These are phyloP conservation scores for Penicillium cataractarum DNA, from an alignment of 495 filamentous ascomycete species.

Conservation along the genomic window DNA sequence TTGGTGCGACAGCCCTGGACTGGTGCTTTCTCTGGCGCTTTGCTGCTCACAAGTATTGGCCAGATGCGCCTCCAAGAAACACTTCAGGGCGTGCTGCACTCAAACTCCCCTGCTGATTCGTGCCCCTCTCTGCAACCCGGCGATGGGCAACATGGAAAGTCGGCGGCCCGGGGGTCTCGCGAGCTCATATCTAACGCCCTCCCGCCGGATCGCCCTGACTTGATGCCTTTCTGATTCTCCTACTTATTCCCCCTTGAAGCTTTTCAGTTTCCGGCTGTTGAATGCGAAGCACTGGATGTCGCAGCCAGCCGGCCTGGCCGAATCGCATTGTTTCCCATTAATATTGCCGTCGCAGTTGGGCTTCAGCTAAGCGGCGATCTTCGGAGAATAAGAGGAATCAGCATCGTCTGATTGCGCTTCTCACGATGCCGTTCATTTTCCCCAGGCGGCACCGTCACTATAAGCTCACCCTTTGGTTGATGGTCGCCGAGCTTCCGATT, in stretches of 20 bases:
- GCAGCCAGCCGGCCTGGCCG: slow-evolving; percentile 49
- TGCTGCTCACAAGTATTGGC: slow-evolving; percentile 44
- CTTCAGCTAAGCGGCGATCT: slow-evolving; percentile 12
- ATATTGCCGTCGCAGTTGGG: slow-evolving; percentile 2
- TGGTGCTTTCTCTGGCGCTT: slow-evolving; percentile 43
- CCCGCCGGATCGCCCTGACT: slow-evolving; percentile 28
- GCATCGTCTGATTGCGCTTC: background rate
- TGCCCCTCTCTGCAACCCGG: slow-evolving; percentile 38
- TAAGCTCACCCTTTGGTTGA: slow-evolving; percentile 63
- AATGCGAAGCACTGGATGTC: slow-evolving; percentile 39
- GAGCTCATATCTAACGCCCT: slow-evolving; percentile 36
- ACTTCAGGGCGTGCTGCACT: slow-evolving; percentile 24
- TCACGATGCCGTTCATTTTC: slow-evolving; percentile 40
- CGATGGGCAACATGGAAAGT: slow-evolving; percentile 25
- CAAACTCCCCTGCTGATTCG: slow-evolving; percentile 32
- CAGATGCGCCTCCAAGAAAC: slow-evolving; percentile 44
- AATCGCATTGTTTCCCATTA: slow-evolving; percentile 19
- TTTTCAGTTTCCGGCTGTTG: slow-evolving; percentile 20
- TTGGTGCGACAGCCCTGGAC: slow-evolving; percentile 37
- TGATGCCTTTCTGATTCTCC: slow-evolving; percentile 18
- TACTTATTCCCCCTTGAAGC: slow-evolving; percentile 1
- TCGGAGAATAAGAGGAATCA: slow-evolving; percentile 2
- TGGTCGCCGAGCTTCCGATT: slow-evolving; percentile 70
- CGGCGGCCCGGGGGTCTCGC: slow-evolving; percentile 20
- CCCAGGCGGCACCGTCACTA: slow-evolving; percentile 67